Evolutionary conservation across 345 rosid species (phyloP).

Genomic region (Brassica carinata): DNA sequence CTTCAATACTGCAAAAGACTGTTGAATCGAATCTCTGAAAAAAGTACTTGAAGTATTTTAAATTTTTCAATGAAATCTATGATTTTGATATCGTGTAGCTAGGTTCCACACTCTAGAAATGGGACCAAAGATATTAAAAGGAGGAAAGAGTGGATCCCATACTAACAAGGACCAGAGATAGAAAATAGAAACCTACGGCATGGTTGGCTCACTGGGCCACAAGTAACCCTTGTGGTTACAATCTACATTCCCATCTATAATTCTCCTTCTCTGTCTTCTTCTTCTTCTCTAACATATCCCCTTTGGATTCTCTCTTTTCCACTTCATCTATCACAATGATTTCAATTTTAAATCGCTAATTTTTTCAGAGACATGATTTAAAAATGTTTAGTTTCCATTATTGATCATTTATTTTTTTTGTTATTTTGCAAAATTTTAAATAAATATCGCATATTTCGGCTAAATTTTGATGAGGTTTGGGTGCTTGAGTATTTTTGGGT

Average conservation of each 20-base stretch:
- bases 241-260: neutral
- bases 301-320: slow-evolving; percentile 1
- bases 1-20: neutral
- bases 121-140: neutral
- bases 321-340: neutral
- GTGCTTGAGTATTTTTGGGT: no score
- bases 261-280: slow-evolving; percentile 22
- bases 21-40: neutral
- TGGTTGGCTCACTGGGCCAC: slow-evolving; percentile 46
- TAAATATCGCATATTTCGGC: no score
- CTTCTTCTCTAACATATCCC: no score
- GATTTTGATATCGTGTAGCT: no score
- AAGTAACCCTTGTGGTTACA: slow-evolving; percentile 38
- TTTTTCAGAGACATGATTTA: no score
- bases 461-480: no score
- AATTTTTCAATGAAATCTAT: neutral
- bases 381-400: no score
- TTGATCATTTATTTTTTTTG: no score
- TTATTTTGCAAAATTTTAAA: no score
- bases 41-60: neutral
- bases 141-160: neutral
- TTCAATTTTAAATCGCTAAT: no score
- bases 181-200: neutral
- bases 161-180: neutral
- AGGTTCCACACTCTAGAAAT: neutral